phyloP scores from a whole-genome alignment of 331 rosid genomes.

The Quercus tomentella region DNA sequence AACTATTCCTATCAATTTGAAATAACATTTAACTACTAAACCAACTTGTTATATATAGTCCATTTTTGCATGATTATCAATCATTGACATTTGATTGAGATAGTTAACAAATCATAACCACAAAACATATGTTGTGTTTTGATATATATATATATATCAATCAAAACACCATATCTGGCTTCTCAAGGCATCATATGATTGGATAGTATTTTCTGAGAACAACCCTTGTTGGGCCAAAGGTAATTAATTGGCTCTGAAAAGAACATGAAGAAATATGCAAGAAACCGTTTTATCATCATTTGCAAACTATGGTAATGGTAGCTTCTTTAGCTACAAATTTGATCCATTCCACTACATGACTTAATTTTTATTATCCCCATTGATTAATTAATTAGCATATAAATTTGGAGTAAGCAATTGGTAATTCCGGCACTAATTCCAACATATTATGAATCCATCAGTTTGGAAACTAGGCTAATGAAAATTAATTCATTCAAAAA shows the following conservation, averaged over 20 bases:
- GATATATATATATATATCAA: no score
- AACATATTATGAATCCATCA: no score
- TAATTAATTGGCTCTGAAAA: not conserved
- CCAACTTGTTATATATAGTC: not conserved
- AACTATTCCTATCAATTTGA: conserved; percentile 5
- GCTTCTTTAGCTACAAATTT: not conserved
- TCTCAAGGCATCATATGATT: no score
- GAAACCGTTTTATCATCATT: not conserved
- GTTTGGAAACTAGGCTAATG: no score
- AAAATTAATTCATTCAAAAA: no score
- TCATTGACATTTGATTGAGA: not conserved
- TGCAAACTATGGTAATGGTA: not conserved
- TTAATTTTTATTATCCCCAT: not conserved
- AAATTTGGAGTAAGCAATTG: no score
- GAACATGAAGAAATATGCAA: not conserved
- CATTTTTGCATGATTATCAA: not conserved
- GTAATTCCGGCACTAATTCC: no score
- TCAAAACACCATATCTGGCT: no score
- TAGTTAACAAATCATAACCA: no score
- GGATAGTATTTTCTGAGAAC: no score
- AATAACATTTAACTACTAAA: not conserved
- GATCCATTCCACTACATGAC: not conserved
- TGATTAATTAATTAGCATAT: no score
- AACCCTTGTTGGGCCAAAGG: not conserved
- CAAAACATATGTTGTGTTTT: no score